A percentile compares a stretch with the other conserved stretches of the same genome.
Evolutionary conservation across 148 eudicot genomes (phyloP).

Genomic region (Euryodendron excelsum): DNA sequence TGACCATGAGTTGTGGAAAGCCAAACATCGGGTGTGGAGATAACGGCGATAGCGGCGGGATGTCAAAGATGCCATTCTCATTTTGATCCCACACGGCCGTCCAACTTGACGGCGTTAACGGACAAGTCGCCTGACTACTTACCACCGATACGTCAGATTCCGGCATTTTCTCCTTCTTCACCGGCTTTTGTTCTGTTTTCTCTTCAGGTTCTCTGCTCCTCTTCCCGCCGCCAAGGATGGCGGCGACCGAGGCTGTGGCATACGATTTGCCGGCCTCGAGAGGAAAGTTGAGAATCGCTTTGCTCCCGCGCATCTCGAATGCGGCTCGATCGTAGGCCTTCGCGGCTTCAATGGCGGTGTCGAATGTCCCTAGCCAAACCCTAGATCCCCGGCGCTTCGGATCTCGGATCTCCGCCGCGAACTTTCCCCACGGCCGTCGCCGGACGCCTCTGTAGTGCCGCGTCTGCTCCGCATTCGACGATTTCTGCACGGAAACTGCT

Average conservation of each 20-base stretch:
- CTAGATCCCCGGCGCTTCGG: constrained; percentile 50
- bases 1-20: constrained; percentile 36
- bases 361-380: constrained; percentile 64
- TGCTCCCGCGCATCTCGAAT: constrained; percentile 47
- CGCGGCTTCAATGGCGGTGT: constrained; percentile 52
- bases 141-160: background rate
- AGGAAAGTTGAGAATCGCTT: constrained; percentile 62
- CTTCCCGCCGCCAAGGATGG: constrained; percentile 8
- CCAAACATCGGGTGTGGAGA: constrained; percentile 44
- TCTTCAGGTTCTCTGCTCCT: constrained; percentile 18
- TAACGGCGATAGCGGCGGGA: constrained; percentile 51
- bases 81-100: constrained; percentile 45
- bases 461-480: constrained; percentile 6
- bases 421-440: constrained; percentile 57
- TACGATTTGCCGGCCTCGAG: constrained; percentile 40
- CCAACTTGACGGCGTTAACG: constrained; percentile 60
- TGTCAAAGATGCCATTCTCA: constrained; percentile 25
- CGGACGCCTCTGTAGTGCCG: constrained; percentile 54
- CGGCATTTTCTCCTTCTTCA: constrained; percentile 25
- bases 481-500: background rate
- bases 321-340: constrained; percentile 60
- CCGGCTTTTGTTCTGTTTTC: constrained; percentile 5
- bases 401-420: constrained; percentile 63
- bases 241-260: background rate
- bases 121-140: background rate